These are phyloP conservation scores for Turritis glabra DNA, from an alignment of 345 rosid species.

Conservation along the genomic window DNA sequence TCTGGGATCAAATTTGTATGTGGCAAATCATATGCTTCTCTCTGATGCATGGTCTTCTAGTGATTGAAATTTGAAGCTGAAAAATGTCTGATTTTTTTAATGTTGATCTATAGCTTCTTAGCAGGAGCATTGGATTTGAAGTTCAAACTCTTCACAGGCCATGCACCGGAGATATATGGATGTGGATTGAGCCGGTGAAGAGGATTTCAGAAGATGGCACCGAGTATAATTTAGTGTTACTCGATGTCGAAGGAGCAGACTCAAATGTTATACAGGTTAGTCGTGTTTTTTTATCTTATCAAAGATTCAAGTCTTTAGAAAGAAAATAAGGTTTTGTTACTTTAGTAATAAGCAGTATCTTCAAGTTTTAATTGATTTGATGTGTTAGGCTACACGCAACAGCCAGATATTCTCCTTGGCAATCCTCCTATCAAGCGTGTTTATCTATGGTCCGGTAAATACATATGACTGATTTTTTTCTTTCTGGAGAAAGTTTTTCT, in stretches of 20 bases:
- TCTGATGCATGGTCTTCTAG: background rate
- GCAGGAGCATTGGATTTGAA: constrained; percentile 45
- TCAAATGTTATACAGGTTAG: constrained; percentile 37
- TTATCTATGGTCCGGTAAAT: constrained; percentile 47
- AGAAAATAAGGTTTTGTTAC: background rate
- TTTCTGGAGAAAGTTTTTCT: background rate
- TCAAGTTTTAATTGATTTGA: background rate
- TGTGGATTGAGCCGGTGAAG: constrained; percentile 51
- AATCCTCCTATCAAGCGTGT: constrained; percentile 45
- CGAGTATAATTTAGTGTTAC: constrained; percentile 44
- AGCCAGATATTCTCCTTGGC: constrained; percentile 46
- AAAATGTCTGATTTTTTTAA: constrained; percentile 17
- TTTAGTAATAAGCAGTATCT: background rate
- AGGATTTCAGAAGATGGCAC: constrained; percentile 45
- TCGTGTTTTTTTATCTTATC: background rate
- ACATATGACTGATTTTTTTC: background rate
- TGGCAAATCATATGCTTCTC: background rate
- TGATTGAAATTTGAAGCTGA: constrained; percentile 2
- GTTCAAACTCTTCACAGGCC: constrained; percentile 43
- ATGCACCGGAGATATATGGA: constrained; percentile 49
- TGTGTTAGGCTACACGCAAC: constrained; percentile 38
- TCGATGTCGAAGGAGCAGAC: constrained; percentile 44
- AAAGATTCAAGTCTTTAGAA: background rate
- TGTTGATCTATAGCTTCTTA: constrained; percentile 39
- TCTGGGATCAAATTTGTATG: constrained; percentile 3